These are phyloP conservation scores for Lenwebbia sp. DNA, from an alignment of 345 rosid species.

Conservation along the genomic window DNA sequence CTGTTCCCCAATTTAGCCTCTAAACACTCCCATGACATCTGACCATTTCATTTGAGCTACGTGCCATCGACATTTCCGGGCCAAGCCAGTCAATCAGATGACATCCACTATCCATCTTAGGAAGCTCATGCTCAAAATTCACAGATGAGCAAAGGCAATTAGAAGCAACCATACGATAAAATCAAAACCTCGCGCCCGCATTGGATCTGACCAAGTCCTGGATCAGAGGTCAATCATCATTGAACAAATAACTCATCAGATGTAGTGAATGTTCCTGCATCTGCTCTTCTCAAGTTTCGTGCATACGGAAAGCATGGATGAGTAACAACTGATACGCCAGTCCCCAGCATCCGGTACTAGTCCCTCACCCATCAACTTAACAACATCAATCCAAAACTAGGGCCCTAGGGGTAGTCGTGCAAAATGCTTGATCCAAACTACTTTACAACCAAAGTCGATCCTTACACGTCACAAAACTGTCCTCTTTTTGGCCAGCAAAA, in stretches of 20 bases:
- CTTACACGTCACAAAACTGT: background rate
- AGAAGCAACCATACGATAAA: background rate
- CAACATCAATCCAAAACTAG: background rate
- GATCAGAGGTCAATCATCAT: background rate
- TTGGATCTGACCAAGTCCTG: background rate
- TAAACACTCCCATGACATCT: background rate
- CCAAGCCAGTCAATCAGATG: background rate
- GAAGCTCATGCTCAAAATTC: background rate
- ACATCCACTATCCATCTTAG: background rate
- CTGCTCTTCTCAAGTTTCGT: background rate
- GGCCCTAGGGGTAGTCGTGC: background rate
- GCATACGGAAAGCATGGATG: background rate
- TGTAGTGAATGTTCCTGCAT: background rate
- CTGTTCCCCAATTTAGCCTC: background rate
- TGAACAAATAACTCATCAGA: background rate
- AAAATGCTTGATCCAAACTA: background rate
- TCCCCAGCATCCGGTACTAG: background rate
- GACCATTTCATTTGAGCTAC: background rate
- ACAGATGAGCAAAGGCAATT: background rate
- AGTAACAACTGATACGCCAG: background rate
- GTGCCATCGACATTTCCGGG: background rate
- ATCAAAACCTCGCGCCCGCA: background rate
- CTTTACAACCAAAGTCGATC: background rate
- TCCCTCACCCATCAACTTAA: background rate
- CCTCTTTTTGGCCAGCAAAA: background rate